Percentiles rank a stretch among this genome's conserved stretches.
Evolutionary conservation across 1,284 basidiomycete species (phyloP).

Genomic region (Agroathelia rolfsii): DNA sequence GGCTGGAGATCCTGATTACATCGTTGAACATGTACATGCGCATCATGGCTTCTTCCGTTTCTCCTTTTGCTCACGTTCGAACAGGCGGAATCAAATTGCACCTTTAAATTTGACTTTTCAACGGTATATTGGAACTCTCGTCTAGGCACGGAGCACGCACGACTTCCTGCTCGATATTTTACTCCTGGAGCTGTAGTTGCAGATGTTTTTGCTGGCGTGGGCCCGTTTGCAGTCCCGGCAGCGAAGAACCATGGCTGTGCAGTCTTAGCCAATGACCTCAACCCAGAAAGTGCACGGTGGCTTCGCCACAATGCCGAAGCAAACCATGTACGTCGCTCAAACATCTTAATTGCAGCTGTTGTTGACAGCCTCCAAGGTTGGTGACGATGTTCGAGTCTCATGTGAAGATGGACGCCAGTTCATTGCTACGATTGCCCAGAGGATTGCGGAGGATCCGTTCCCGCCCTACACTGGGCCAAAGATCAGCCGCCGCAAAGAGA

Average conservation of each 20-base stretch:
- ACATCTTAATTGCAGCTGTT: slow-evolving; percentile 3
- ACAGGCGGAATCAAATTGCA: slow-evolving; percentile 77
- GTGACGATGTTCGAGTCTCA: slow-evolving; percentile 60
- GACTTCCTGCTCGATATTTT: slow-evolving; percentile 70
- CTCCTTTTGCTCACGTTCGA: slow-evolving; percentile 5
- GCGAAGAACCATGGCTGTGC: slow-evolving; percentile 84
- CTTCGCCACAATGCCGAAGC: slow-evolving; percentile 62
- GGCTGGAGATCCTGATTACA: slow-evolving; percentile 80
- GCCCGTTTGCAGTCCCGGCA: slow-evolving; percentile 91
- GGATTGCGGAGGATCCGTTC: slow-evolving; percentile 58
- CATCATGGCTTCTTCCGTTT: slow-evolving; percentile 3
- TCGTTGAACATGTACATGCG: slow-evolving; percentile 72
- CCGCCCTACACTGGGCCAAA: slow-evolving; percentile 39
- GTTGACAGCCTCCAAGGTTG: slow-evolving; percentile 27
- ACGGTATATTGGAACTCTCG: slow-evolving; percentile 98
- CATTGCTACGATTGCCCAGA: slow-evolving; percentile 50
- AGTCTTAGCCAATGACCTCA: slow-evolving; percentile 91
- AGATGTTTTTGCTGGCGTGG: slow-evolving; percentile 96
- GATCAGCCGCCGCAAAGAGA: slow-evolving; percentile 34
- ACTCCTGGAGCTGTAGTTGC: slow-evolving; percentile 67
- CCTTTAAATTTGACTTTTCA: slow-evolving; percentile 91
- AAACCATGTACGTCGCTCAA: slow-evolving; percentile 52
- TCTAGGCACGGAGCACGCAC: slow-evolving; percentile 83
- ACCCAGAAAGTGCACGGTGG: slow-evolving; percentile 80
- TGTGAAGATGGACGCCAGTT: slow-evolving; percentile 83